Evolutionary conservation across 2,329 filamentous ascomycete species (phyloP), one percentile per base, ranked within the genome.

Genomic region (Verticillium dahliae): DNA sequence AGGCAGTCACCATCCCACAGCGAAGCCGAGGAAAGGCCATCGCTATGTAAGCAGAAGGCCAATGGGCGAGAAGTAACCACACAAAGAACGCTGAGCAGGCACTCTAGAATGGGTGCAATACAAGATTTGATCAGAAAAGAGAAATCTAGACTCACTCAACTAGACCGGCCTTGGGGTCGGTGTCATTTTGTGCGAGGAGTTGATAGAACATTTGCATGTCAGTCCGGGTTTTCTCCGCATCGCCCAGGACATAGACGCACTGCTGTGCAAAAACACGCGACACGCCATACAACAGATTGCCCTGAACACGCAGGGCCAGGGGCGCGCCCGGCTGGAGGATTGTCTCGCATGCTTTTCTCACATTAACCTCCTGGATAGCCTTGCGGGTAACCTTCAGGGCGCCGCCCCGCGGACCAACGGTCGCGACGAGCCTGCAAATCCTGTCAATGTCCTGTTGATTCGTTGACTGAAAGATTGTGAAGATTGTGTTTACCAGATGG

Each of bases 201-300:
- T 81, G 85, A 65, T 90, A 79, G 71, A 92, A 85, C 2, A 85
- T 78, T 66, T 84, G 82, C 83, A 98, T 91, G 66, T 85, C 86
- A 63, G 87, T 84, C 67, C 91, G 88, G 41, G 90, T 87, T 67
- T 85, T 87, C 73, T 93, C 88, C 2, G 88, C 87, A 70, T 98
- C 95, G 3, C 84, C 82, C 56, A 97, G 85, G 31, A 97, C 86
- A 72, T 97, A 99, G 41, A 83, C 82, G 69, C 90, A 96, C 75
- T 99, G 93, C 72, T 97, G 90, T 33, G 85, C 82, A 73, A 92
- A 97, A 18, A 98, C 92, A 57, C 90, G 85, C 3, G 92, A 90
- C 15, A 97, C 85, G 5, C 93, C 93, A 71, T 90, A 93, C 34
- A 99, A 85, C 18, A 99, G 81, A 68, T 89, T 97, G 15, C 92